Conservation (phyloP, 2,329 filamentous ascomycete species). For the Calonectria pseudoturangicola region DNA sequence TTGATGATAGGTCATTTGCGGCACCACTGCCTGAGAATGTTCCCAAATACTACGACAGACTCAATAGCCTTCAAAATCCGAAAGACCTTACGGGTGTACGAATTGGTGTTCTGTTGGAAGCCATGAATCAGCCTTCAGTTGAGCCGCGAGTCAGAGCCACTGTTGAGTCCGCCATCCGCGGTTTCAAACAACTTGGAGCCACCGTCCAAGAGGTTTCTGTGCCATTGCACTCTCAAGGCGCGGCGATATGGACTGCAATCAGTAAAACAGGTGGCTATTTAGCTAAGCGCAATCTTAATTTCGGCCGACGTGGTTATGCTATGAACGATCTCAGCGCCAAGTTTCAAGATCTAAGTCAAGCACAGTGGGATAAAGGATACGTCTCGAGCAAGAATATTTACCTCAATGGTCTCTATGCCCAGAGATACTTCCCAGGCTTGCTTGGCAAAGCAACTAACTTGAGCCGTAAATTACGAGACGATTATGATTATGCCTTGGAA, state of each 20-base stretch:
- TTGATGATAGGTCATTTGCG: constrained; percentile 23
- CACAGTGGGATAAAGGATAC: constrained; percentile 15
- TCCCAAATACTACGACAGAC: constrained; percentile 20
- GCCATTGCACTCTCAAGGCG: constrained; percentile 12
- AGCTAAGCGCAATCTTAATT: constrained; percentile 14
- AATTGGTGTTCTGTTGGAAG: constrained; percentile 19
- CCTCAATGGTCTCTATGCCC: constrained; percentile 12
- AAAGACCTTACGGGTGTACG: constrained; percentile 7
- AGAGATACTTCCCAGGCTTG: background rate
- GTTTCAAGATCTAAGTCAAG: constrained; percentile 5
- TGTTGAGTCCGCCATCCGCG: background rate
- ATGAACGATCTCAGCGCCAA: constrained; percentile 18
- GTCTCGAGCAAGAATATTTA: constrained; percentile 4
- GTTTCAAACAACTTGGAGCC: constrained; percentile 17
- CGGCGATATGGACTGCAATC: constrained; percentile 19
- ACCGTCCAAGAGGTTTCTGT: constrained; percentile 7
- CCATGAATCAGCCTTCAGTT: constrained; percentile 1
- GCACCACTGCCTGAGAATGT: constrained; percentile 2
- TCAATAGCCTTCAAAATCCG: background rate
- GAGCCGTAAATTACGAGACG: constrained; percentile 19
- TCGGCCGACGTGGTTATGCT: constrained; percentile 11
- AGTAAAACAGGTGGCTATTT: constrained; percentile 13
- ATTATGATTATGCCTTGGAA: constrained; percentile 25
- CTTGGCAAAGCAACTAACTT: constrained; percentile 27
- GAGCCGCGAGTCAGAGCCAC: background rate